Conservation (phyloP, 2,329 filamentous ascomycete genomes). For the Periglandula ipomoeae region DNA sequence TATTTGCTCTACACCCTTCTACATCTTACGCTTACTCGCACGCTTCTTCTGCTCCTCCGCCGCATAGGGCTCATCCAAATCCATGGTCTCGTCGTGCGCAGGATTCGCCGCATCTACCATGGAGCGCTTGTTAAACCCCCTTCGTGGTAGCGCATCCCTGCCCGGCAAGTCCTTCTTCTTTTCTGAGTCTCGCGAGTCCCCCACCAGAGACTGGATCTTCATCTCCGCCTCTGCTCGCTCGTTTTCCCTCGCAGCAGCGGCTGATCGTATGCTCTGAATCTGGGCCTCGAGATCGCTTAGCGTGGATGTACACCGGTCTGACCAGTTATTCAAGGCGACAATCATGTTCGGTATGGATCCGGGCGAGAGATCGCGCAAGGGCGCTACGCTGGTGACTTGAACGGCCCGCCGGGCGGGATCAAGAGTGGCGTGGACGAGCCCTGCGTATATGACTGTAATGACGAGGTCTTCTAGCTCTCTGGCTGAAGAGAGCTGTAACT, state of each 20-base stretch:
- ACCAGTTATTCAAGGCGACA: constrained; percentile 62
- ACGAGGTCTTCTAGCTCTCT: constrained; percentile 78
- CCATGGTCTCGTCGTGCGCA: constrained; percentile 42
- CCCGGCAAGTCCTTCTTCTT: constrained; percentile 19
- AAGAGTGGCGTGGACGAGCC: constrained; percentile 72
- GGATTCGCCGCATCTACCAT: constrained; percentile 35
- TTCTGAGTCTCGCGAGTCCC: constrained; percentile 34
- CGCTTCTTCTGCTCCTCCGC: constrained; percentile 41
- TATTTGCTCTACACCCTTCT: constrained; percentile 7
- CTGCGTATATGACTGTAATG: constrained; percentile 79
- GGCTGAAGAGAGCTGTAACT: constrained; percentile 56
- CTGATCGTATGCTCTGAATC: constrained; percentile 54
- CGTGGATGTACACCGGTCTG: constrained; percentile 64
- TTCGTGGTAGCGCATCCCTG: constrained; percentile 17
- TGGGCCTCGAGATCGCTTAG: constrained; percentile 68
- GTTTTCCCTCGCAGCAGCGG: constrained; percentile 44
- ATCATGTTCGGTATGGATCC: constrained; percentile 62
- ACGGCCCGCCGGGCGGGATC: constrained; percentile 69
- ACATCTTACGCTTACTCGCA: constrained; percentile 46
- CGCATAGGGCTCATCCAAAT: constrained; percentile 43
- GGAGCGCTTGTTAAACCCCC: constrained; percentile 22
- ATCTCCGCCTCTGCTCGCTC: constrained; percentile 39
- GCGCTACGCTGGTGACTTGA: constrained; percentile 69
- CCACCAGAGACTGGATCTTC: constrained; percentile 39
- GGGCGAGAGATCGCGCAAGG: constrained; percentile 77